Evolutionary conservation across 2,329 filamentous ascomycete species (phyloP).

Genomic region (Apiospora arundinis): DNA sequence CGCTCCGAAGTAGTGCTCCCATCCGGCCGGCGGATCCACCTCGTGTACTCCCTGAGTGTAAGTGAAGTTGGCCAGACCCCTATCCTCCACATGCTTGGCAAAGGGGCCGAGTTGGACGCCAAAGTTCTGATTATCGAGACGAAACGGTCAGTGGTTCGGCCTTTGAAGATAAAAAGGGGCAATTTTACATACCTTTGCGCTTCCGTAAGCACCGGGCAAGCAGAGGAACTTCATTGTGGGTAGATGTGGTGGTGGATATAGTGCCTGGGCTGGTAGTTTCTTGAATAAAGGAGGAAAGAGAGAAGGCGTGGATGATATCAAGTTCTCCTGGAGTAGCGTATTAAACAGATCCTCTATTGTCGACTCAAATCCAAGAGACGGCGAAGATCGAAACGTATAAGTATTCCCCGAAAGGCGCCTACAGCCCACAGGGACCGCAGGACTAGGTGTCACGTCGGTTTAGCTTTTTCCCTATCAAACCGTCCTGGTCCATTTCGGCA

Average conservation of each 20-base stretch:
- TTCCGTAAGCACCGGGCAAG: slow-evolving; percentile 38
- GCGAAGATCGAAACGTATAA: background rate
- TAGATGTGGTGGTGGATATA: background rate
- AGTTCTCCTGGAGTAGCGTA: background rate
- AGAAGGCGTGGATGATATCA: background rate
- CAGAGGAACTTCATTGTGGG: slow-evolving; percentile 39
- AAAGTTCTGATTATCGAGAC: slow-evolving; percentile 24
- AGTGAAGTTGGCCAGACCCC: slow-evolving; percentile 14
- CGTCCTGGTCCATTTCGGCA: background rate
- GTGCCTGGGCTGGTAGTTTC: background rate
- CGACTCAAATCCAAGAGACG: background rate
- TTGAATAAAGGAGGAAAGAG: background rate
- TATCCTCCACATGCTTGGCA: slow-evolving; percentile 13
- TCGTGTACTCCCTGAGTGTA: slow-evolving; percentile 21
- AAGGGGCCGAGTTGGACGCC: slow-evolving; percentile 25
- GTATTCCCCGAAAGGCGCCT: background rate
- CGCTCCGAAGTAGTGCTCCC: slow-evolving; percentile 20
- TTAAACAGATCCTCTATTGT: background rate
- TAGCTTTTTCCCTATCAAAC: background rate
- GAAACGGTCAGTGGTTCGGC: slow-evolving; percentile 22
- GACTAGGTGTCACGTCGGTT: background rate
- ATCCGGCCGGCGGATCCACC: slow-evolving; percentile 17
- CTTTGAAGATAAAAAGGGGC: too few species aligned
- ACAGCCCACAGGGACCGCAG: background rate
- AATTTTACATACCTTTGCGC: slow-evolving; percentile 37